phyloP scores from a whole-genome alignment of 495 filamentous ascomycete species.

The Penicillium roqueforti region DNA sequence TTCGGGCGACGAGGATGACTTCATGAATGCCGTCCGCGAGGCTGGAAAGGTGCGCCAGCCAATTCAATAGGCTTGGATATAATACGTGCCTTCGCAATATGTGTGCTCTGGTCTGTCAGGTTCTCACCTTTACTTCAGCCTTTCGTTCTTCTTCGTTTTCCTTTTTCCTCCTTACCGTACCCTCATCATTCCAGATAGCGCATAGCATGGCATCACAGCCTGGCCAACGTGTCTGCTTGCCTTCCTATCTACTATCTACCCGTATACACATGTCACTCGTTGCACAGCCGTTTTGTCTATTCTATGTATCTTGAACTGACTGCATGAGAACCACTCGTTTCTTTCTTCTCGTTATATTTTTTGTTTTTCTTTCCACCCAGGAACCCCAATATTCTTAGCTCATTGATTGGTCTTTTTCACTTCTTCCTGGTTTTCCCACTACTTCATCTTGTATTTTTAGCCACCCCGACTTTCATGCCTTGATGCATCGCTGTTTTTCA shows the following conservation, averaged over 20 bases:
- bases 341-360: background rate
- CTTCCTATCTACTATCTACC: background rate
- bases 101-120: background rate
- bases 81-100: background rate
- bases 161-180: background rate
- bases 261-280: background rate
- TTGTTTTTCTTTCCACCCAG: background rate
- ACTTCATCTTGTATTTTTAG: slow-evolving; percentile 8
- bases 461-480: slow-evolving; percentile 2
- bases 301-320: slow-evolving; percentile 6
- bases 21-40: slow-evolving; percentile 62
- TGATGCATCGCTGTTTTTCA: slow-evolving; percentile 1
- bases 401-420: slow-evolving; percentile 1
- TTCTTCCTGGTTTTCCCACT: background rate
- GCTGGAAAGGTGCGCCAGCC: slow-evolving; percentile 59
- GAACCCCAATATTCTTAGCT: background rate
- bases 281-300: slow-evolving; percentile 6
- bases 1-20: slow-evolving; percentile 59
- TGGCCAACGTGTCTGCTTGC: background rate
- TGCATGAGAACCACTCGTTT: slow-evolving; percentile 6
- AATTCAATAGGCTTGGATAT: slow-evolving; percentile 4
- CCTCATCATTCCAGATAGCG: slow-evolving; percentile 1
- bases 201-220: background rate
- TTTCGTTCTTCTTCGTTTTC: background rate
- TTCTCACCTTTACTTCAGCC: background rate